Percentiles rank a stretch among this genome's conserved stretches.
These are phyloP conservation scores for Chlamydomonas reinhardtii DNA, from an alignment of 163 green algal genomes.

Conservation along the genomic window DNA sequence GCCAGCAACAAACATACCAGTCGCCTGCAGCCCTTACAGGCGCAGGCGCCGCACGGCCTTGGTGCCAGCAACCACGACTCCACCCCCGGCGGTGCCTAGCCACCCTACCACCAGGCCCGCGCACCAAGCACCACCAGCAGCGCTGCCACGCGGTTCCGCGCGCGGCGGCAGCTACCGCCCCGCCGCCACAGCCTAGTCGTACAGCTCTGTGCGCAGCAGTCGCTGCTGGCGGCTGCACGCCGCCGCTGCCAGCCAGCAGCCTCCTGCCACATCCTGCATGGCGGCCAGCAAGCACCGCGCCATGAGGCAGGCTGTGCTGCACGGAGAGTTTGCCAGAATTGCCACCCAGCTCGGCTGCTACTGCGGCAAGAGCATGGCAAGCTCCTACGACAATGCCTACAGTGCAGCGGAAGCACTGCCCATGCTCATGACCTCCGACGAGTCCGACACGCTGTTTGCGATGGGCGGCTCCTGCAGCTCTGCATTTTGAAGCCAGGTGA, in stretches of 20 bases:
- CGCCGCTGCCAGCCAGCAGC: background rate
- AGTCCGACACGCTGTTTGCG: background rate
- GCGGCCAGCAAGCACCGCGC: background rate
- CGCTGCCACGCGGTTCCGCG: background rate
- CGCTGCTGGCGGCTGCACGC: background rate
- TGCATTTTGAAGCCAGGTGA: conserved; percentile 1
- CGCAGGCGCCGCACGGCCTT: background rate
- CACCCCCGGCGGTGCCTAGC: background rate
- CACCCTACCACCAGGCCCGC: background rate
- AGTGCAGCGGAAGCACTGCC: background rate
- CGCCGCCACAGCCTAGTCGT: background rate
- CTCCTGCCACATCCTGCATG: conserved; percentile 2
- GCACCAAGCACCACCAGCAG: conserved; percentile 1
- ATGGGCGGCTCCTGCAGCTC: conserved; percentile 1
- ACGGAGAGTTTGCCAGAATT: background rate
- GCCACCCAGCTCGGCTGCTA: background rate
- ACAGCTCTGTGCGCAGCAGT: background rate
- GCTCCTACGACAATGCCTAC: background rate
- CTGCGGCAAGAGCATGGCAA: background rate
- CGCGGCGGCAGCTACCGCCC: background rate
- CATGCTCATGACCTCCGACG: background rate
- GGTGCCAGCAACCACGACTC: background rate
- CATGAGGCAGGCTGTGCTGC: background rate
- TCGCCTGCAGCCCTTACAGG: background rate
- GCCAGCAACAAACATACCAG: conserved; percentile 4